These are phyloP conservation scores for Naegleria gruberi DNA, from an alignment of 208 protist genomes.

Conservation along the genomic window DNA sequence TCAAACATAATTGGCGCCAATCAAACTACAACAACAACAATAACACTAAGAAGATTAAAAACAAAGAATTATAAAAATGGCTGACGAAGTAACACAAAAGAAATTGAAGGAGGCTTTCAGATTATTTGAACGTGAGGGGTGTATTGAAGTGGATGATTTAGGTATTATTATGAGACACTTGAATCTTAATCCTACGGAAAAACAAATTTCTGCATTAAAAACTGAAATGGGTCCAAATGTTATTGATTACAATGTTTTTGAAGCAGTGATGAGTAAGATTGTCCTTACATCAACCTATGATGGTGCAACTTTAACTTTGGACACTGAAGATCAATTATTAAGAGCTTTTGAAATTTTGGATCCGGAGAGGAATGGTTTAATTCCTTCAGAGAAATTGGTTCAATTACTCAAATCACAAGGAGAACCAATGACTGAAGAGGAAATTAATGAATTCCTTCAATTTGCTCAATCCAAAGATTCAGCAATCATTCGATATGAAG, in stretches of 20 bases:
- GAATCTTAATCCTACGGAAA: slow-evolving; percentile 22
- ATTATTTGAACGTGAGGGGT: not conserved
- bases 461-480: not conserved
- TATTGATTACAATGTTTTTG: slow-evolving; percentile 26
- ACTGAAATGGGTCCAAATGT: slow-evolving; percentile 10
- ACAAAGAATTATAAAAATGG: too few relatives aligned
- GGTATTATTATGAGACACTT: not conserved
- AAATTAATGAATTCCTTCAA: slow-evolving; percentile 26
- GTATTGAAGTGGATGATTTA: not conserved
- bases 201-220: not conserved
- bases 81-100: not conserved
- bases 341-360: slow-evolving; percentile 26
- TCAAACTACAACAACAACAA: too few relatives aligned
- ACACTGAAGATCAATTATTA: slow-evolving; percentile 3
- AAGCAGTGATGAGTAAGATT: slow-evolving; percentile 24
- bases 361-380: slow-evolving; percentile 16
- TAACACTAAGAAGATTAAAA: too few relatives aligned
- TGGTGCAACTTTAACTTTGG: not conserved
- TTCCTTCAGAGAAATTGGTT: slow-evolving; percentile 11
- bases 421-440: slow-evolving; percentile 10
- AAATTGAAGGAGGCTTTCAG: not conserved
- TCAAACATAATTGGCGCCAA: too few relatives aligned
- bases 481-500: slow-evolving; percentile 16
- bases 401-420: slow-evolving; percentile 3
- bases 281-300: not conserved